These are phyloP conservation scores for Paecilomyces niveus DNA, from an alignment of 2,329 filamentous ascomycete species.

Conservation along the genomic window DNA sequence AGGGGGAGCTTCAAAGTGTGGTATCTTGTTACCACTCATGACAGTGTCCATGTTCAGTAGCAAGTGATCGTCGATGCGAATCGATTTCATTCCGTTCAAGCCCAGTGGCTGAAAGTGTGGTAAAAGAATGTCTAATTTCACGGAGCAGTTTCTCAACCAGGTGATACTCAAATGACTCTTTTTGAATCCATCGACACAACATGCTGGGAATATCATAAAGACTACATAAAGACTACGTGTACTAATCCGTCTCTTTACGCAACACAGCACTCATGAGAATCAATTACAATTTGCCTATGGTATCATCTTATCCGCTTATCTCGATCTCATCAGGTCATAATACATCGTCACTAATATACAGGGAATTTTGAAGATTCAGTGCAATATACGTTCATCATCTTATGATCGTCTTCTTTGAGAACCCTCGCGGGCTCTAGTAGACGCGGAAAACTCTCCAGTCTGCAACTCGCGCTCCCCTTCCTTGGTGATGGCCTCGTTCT, in stretches of 20 bases:
- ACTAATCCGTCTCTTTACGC: neutral
- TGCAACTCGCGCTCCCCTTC: constrained; percentile 28
- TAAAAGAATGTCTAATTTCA: too few species aligned
- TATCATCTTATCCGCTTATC: neutral
- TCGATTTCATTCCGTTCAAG: too few species aligned
- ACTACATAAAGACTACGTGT: too few species aligned
- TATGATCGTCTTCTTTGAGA: neutral
- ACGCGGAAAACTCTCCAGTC: constrained; percentile 19
- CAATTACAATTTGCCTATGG: neutral
- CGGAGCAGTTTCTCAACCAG: too few species aligned
- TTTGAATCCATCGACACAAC: too few species aligned
- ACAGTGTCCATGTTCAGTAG: too few species aligned
- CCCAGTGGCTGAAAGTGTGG: too few species aligned
- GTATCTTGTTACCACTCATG: too few species aligned
- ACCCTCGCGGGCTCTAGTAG: constrained; percentile 10
- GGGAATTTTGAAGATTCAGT: neutral
- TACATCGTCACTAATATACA: neutral
- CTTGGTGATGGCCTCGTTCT: constrained; percentile 30
- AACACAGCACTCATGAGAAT: neutral
- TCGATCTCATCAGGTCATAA: neutral
- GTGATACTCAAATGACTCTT: too few species aligned
- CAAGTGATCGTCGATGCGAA: too few species aligned
- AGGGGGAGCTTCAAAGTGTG: too few species aligned
- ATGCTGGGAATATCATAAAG: too few species aligned
- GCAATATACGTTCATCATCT: neutral